Evolutionary conservation across 148 eudicot genomes (phyloP).

Genomic region (Rheum nobile): DNA sequence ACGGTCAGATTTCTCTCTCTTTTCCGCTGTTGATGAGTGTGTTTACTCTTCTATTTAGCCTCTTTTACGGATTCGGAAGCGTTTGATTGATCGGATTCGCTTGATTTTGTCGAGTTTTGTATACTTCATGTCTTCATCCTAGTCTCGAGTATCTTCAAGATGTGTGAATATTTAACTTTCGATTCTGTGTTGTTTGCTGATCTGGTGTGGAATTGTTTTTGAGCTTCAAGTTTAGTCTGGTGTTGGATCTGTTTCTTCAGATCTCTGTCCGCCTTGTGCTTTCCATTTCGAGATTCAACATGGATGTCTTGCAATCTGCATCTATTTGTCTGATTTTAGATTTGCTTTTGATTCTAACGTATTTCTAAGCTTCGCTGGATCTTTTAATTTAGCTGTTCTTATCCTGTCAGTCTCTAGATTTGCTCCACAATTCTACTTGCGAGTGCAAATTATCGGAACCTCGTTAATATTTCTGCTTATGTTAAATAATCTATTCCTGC

Average conservation of each 20-base stretch:
- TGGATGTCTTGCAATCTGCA: not conserved
- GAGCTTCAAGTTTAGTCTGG: slow-evolving; percentile 2
- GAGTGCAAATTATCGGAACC: not conserved
- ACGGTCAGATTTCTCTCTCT: slow-evolving; percentile 42
- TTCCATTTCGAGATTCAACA: slow-evolving; percentile 6
- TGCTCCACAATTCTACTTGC: not conserved
- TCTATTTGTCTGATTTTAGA: not conserved
- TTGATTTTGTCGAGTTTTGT: not conserved
- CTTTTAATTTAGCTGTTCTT: not conserved
- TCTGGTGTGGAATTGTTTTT: not conserved
- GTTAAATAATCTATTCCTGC: too few relatives aligned
- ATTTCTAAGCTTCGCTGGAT: not conserved
- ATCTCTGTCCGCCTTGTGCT: slow-evolving; percentile 10
- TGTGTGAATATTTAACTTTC: not conserved
- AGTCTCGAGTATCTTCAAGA: not conserved
- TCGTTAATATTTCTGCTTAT: not conserved
- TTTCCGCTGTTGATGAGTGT: not conserved
- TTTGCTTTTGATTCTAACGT: not conserved
- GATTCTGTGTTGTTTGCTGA: not conserved
- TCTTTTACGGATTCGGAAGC: not conserved
- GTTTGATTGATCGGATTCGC: slow-evolving; percentile 2
- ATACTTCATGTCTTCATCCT: not conserved
- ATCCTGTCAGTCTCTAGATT: not conserved
- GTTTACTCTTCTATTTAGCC: not conserved
- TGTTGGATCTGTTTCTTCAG: slow-evolving; percentile 30